These are phyloP conservation scores for Zygosaccharomyces gambellarensis DNA, from an alignment of 805 yeast species.

Conservation along the genomic window DNA sequence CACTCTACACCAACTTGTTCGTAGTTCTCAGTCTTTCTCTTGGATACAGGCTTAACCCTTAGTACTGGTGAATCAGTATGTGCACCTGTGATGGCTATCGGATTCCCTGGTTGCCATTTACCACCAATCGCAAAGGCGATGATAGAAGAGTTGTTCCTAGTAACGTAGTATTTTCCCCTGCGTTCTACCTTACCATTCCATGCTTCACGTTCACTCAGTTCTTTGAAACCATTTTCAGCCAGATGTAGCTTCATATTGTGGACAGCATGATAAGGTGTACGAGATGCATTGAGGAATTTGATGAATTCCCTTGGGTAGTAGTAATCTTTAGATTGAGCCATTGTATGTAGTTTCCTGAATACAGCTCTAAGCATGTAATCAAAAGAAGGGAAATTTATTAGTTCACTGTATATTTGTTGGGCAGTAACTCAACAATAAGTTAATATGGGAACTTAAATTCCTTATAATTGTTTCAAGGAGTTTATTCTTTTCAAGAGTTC, in stretches of 20 bases:
- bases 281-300: slow-evolving; percentile 74
- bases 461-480: too few relatives aligned
- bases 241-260: slow-evolving; percentile 55
- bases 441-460: too few relatives aligned
- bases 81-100: slow-evolving; percentile 87
- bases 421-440: too few relatives aligned
- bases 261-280: slow-evolving; percentile 94
- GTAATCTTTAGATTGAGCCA: slow-evolving; percentile 12
- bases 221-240: slow-evolving; percentile 59
- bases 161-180: slow-evolving; percentile 73
- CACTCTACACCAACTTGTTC: slow-evolving; percentile 88
- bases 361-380: slow-evolving; percentile 28
- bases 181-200: slow-evolving; percentile 58
- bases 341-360: slow-evolving; percentile 24
- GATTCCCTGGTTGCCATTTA: slow-evolving; percentile 68
- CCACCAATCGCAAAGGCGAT: slow-evolving; percentile 83
- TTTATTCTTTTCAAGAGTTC: too few relatives aligned
- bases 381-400: not conserved
- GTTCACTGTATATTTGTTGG: too few relatives aligned
- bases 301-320: slow-evolving; percentile 52
- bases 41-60: slow-evolving; percentile 82
- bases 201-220: slow-evolving; percentile 61
- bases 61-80: slow-evolving; percentile 94
- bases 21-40: slow-evolving; percentile 65
- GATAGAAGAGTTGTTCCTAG: slow-evolving; percentile 84